Base-by-base conservation (phyloP, 1,139 yeast species). In the Pneumocystis canis region DNA sequence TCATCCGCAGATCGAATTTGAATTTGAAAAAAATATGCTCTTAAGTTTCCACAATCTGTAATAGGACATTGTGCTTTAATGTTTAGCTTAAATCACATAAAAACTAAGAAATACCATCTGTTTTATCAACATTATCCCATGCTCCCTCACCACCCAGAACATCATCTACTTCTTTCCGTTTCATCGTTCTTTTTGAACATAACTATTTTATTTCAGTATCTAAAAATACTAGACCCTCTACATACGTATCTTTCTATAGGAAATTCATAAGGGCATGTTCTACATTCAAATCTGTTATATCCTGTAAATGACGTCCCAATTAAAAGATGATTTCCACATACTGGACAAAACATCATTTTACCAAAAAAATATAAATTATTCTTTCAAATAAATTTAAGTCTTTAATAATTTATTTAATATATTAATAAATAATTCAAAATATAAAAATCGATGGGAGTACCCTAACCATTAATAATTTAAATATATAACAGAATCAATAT, bases 71-170 rank as follows among this genome's bases (percentile, higher is more conserved):
- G 96, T 0, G 92, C 70, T 63, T 58, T 47, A 47, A 47, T 47
- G 14, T 47, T 47, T 14, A 35, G 18, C 31, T 28, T 58, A 39
- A 14, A 35, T 6, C 28, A 58, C 86, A 1, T 16, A 30, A 28
- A 20, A 60, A 32, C n/a, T 14, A 25, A 58, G 18, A 20, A n/a
- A 31, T 20, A 47, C 54, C 54, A 11, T 47, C 59, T 0, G 80
- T 77, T 66, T 77, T 79, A 72, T 94, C 98, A 37, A 94, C 98
- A 72, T 92, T 90, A 73, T 92, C 98, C 98, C 98, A 92, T 2
- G 97, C 95, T 33, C 96, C 97, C 68, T 85, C 94, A 57, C 96
- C 96, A 65, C 99, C 98, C 33, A 92, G 79, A 11, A 92, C 96
- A 76, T 92, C 98, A 74, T 92, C 99, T 2, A 92, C 94, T 69